These are phyloP conservation scores for Sarocladiaceae sp. DNA, from an alignment of 2,329 filamentous ascomycete genomes.

Conservation along the genomic window DNA sequence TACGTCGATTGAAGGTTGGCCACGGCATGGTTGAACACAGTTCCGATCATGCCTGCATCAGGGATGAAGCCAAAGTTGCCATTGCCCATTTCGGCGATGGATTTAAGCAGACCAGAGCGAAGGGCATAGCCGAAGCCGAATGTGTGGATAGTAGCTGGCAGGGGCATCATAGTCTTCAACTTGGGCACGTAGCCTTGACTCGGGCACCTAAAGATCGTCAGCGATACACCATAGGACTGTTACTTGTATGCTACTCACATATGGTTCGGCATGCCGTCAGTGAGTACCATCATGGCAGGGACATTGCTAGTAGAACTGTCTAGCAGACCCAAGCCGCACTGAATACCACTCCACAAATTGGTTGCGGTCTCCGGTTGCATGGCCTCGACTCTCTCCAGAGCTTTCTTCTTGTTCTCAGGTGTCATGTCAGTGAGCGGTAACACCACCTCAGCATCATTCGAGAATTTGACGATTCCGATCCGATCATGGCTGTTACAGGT, in stretches of 20 bases:
- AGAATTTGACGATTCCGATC: conserved; percentile 55
- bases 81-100: conserved; percentile 52
- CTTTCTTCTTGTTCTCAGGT: conserved; percentile 35
- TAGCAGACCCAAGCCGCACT: conserved; percentile 46
- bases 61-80: conserved; percentile 60
- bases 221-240: background rate
- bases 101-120: conserved; percentile 48
- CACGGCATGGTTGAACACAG: conserved; percentile 58
- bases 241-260: conserved; percentile 29
- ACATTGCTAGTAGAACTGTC: conserved; percentile 29
- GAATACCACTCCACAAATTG: conserved; percentile 56
- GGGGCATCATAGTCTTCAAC: conserved; percentile 34
- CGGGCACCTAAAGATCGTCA: conserved; percentile 33
- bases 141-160: conserved; percentile 38
- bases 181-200: conserved; percentile 50
- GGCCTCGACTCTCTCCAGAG: conserved; percentile 35
- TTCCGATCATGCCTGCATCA: conserved; percentile 59
- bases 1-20: conserved; percentile 58
- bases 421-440: conserved; percentile 46
- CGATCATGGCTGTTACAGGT: conserved; percentile 51
- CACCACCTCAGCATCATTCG: conserved; percentile 34
- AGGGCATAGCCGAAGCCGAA: conserved; percentile 32
- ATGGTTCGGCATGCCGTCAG: conserved; percentile 51
- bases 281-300: conserved; percentile 49
- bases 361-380: conserved; percentile 38